Evolutionary conservation across 2,329 filamentous ascomycete genomes (phyloP), one percentile per base, ranked within the genome.

Genomic region (Tricladium varicosporioides): DNA sequence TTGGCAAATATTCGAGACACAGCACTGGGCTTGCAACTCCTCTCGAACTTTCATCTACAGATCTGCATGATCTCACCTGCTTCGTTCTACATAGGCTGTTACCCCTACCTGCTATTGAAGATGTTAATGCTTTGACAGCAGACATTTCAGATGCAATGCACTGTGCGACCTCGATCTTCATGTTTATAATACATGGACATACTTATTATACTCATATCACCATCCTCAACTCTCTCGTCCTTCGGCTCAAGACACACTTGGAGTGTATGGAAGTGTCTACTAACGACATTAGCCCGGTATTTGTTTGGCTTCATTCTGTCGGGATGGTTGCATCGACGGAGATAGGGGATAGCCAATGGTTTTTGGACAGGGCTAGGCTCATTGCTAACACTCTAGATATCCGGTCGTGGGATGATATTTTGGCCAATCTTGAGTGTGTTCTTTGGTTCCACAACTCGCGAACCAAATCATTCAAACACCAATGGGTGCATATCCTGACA

Each of bases 21-120:
- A 67, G 7, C 22, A 27, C 22, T 27, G 22, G 22, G 22, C 7
- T 27, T 27, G 22, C 22, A 7, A 7, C 7, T 27, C 11, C 54
- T 54, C 0, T 55, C 46, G 9, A 63, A 63, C 57, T 79, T 0
- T 60, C 75, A 1, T 69, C 70, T 0, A 78, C 77, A 0, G 71
- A 74, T 47, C 73, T 84, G 0, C 81, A 84, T 56, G 81, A 84
- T 54, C 69, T 84, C 1, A 78, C 79, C 5, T 81, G 78, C 51
- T 84, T 80, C 60, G 75, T 80, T 18, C 67, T 83, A 0, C 81
- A 84, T 57, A 73, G 74, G 18, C 71, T 84, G 1, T 58, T 83
- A 0, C 64, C 71, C 2, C 43, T 63, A 5, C 48, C 62, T 11
- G 27, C 56, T 31, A 46, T 54, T 1, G 18, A 51, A 1, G 33